Percentiles rank a stretch among this genome's conserved stretches.
Conservation (phyloP, 805 yeast genomes). For the Starmerella floricola region DNA sequence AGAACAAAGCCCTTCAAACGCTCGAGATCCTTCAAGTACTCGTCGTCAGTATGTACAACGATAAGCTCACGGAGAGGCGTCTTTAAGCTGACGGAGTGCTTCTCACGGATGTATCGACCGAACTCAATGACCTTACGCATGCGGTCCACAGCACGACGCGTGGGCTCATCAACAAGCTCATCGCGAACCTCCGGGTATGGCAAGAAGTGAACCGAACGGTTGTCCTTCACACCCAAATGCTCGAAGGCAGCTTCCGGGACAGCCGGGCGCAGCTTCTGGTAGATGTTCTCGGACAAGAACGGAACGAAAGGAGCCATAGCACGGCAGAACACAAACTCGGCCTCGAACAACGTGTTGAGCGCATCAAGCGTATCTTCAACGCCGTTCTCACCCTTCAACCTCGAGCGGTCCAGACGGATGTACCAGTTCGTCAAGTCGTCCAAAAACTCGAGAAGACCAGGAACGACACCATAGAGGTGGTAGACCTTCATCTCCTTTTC, state of each 20-base stretch:
- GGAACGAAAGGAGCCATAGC: slow-evolving; percentile 99
- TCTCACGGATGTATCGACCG: slow-evolving; percentile 94
- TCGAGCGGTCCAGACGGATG: slow-evolving; percentile 93
- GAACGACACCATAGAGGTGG: slow-evolving; percentile 91
- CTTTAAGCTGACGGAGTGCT: slow-evolving; percentile 84
- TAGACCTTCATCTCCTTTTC: slow-evolving; percentile 84
- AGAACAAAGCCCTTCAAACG: slow-evolving; percentile 64
- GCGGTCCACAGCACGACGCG: slow-evolving; percentile 79
- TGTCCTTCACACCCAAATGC: slow-evolving; percentile 32
- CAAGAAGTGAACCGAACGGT: slow-evolving; percentile 85
- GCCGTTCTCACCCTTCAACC: slow-evolving; percentile 92
- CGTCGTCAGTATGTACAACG: slow-evolving; percentile 66
- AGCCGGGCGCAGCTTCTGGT: slow-evolving; percentile 53
- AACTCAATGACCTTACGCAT: slow-evolving; percentile 96
- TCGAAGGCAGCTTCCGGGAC: slow-evolving; percentile 31
- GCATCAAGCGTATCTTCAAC: slow-evolving; percentile 73
- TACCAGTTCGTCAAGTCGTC: slow-evolving; percentile 98
- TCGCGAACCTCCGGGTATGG: slow-evolving; percentile 75
- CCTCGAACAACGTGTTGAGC: slow-evolving; percentile 82
- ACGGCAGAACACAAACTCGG: slow-evolving; percentile 72
- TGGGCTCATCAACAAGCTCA: slow-evolving; percentile 67
- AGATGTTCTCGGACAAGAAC: slow-evolving; percentile 80
- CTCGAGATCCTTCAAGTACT: slow-evolving; percentile 65
- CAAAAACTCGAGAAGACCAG: slow-evolving; percentile 73
- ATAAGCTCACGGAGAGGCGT: slow-evolving; percentile 85